These are phyloP conservation scores for Phialocephala sp. DNA, from an alignment of 2,329 filamentous ascomycete genomes.

Conservation along the genomic window DNA sequence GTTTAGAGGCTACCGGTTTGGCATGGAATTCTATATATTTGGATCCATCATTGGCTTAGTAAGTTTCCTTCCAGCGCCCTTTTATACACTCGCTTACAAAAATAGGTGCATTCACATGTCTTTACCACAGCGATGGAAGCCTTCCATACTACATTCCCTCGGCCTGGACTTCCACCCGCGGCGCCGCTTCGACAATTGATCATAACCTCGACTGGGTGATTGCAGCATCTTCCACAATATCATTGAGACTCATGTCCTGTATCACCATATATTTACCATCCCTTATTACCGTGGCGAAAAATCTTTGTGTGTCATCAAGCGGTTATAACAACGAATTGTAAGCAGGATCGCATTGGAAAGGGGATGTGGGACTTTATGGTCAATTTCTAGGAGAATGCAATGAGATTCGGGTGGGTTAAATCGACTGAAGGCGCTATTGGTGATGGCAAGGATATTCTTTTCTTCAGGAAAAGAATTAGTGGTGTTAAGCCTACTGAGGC, in stretches of 20 bases:
- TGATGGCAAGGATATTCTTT: slow-evolving; percentile 82
- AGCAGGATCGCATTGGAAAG: too few species aligned
- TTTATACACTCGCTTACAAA: neutral
- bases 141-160: slow-evolving; percentile 64
- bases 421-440: slow-evolving; percentile 80
- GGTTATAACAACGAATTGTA: too few species aligned
- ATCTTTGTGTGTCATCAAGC: slow-evolving; percentile 60
- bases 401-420: too few species aligned
- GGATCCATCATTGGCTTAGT: slow-evolving; percentile 72
- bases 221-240: slow-evolving; percentile 67
- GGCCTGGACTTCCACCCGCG: slow-evolving; percentile 64
- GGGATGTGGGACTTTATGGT: too few species aligned
- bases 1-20: slow-evolving; percentile 55
- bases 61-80: slow-evolving; percentile 40
- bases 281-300: slow-evolving; percentile 63
- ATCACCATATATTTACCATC: slow-evolving; percentile 63
- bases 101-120: slow-evolving; percentile 73
- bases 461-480: too few species aligned
- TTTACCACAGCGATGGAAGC: slow-evolving; percentile 67
- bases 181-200: slow-evolving; percentile 66
- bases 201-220: slow-evolving; percentile 66
- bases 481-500: neutral
- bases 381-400: too few species aligned
- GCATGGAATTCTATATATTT: slow-evolving; percentile 70
- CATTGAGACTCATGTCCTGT: slow-evolving; percentile 65